These are phyloP conservation scores for Umbelopsis vinacea DNA, from an alignment of 192 early-diverging fungal genomes.

Conservation along the genomic window DNA sequence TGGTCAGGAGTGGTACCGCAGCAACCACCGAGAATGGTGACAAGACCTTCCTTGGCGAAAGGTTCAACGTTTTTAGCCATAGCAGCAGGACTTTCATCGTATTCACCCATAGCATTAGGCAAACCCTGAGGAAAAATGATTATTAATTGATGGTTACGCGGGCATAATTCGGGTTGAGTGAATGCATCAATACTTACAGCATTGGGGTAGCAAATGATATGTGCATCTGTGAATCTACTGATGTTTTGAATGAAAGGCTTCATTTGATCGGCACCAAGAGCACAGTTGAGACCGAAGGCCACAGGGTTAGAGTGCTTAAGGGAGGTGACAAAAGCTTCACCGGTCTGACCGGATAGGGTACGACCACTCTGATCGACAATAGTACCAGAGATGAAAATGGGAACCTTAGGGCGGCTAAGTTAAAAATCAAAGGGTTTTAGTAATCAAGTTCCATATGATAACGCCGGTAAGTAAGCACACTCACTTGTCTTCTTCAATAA, in stretches of 20 bases:
- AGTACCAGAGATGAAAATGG: constrained; percentile 85
- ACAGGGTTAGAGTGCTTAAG: constrained; percentile 79
- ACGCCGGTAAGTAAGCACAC: constrained; percentile 23
- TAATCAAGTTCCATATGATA: constrained; percentile 30
- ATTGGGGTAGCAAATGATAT: constrained; percentile 95
- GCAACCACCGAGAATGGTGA: constrained; percentile 97
- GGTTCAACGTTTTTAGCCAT: constrained; percentile 87
- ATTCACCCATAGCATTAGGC: constrained; percentile 97
- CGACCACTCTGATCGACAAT: constrained; percentile 97
- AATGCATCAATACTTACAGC: constrained; percentile 56
- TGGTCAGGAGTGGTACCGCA: constrained; percentile 96
- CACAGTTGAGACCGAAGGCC: constrained; percentile 92
- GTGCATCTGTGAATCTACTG: constrained; percentile 77
- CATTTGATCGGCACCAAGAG: constrained; percentile 92
- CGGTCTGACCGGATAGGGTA: constrained; percentile 95
- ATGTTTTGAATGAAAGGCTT: constrained; percentile 93
- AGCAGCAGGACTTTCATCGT: constrained; percentile 84
- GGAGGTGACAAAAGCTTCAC: constrained; percentile 93
- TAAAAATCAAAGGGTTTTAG: constrained; percentile 6
- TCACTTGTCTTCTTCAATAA: constrained; percentile 83
- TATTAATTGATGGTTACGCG: neutral
- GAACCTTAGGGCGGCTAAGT: constrained; percentile 51
- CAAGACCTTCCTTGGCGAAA: constrained; percentile 91
- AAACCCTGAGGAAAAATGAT: constrained; percentile 61
- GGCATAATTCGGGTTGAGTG: neutral